Percentiles rank a stretch among this genome's conserved stretches.
phyloP scores from a whole-genome alignment of 2,329 filamentous ascomycete genomes.

The Aureobasidium pullulans region DNA sequence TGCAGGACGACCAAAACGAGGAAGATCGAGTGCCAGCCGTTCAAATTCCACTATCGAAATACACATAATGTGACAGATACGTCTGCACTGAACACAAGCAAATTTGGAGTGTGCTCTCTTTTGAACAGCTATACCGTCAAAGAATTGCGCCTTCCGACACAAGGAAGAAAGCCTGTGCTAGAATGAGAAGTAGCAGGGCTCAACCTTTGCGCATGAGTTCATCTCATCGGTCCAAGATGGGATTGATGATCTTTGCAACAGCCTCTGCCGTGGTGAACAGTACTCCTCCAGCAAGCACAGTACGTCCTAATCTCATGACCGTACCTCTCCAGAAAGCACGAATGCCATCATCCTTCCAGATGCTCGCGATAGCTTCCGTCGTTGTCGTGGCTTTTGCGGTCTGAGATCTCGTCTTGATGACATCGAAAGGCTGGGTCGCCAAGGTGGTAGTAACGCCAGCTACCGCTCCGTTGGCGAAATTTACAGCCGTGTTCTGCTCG shows the following conservation, averaged over 20 bases:
- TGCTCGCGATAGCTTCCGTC: constrained; percentile 47
- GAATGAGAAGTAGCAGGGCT: too few relatives aligned
- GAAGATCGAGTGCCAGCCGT: too few relatives aligned
- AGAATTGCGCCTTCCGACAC: too few relatives aligned
- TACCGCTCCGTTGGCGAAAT: constrained; percentile 55
- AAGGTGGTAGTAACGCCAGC: constrained; percentile 56
- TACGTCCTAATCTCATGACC: constrained; percentile 57
- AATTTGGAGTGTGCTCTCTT: too few relatives aligned
- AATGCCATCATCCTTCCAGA: constrained; percentile 51
- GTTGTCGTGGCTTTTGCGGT: constrained; percentile 52
- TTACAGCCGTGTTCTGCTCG: constrained; percentile 44
- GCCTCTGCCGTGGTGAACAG: constrained; percentile 58
- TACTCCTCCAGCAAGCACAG: constrained; percentile 60
- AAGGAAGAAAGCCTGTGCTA: too few relatives aligned
- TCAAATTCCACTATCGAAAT: too few relatives aligned
- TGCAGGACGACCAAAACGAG: too few relatives aligned
- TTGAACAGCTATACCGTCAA: too few relatives aligned
- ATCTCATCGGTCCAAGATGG: too few relatives aligned
- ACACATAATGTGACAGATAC: too few relatives aligned
- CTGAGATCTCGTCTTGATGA: constrained; percentile 57
- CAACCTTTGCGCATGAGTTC: too few relatives aligned
- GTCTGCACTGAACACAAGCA: too few relatives aligned
- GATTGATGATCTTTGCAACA: constrained; percentile 41
- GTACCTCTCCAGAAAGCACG: constrained; percentile 60
- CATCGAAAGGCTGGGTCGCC: constrained; percentile 55